phyloP scores from a whole-genome alignment of 2,329 filamentous ascomycete genomes.

The Fusarium sp. region DNA sequence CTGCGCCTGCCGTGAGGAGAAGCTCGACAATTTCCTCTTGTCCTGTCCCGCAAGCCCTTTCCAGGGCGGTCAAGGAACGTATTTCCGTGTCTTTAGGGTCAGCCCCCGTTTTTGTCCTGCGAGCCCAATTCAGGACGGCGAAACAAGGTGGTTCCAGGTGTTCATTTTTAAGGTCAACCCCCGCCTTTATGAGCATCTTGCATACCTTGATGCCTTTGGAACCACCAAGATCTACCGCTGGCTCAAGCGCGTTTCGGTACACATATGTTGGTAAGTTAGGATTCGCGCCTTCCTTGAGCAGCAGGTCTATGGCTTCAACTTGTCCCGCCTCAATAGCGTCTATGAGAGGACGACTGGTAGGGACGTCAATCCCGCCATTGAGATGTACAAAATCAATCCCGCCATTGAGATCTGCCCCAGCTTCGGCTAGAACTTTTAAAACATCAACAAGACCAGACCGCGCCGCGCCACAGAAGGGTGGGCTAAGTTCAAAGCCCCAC shows the following conservation, averaged over 20 bases:
- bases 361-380: no score
- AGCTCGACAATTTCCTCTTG: not conserved
- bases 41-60: not conserved
- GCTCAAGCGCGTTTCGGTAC: not conserved
- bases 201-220: not conserved
- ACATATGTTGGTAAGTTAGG: no score
- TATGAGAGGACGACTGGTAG: not conserved
- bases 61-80: no score
- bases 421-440: accelerated
- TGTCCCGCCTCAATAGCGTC: not conserved
- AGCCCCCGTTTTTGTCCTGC: no score
- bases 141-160: no score
- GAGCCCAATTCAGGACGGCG: no score
- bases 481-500: accelerated
- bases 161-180: no score
- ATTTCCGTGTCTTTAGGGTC: no score
- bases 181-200: not conserved
- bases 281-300: not conserved
- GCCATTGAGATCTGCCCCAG: no score
- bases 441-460: accelerated
- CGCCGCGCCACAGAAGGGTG: not conserved
- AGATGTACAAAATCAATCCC: no score
- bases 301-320: accelerated
- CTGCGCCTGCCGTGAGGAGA: not conserved
- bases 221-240: accelerated